Conservation (phyloP, 1,284 basidiomycete genomes). For the Tilletia caries region DNA sequence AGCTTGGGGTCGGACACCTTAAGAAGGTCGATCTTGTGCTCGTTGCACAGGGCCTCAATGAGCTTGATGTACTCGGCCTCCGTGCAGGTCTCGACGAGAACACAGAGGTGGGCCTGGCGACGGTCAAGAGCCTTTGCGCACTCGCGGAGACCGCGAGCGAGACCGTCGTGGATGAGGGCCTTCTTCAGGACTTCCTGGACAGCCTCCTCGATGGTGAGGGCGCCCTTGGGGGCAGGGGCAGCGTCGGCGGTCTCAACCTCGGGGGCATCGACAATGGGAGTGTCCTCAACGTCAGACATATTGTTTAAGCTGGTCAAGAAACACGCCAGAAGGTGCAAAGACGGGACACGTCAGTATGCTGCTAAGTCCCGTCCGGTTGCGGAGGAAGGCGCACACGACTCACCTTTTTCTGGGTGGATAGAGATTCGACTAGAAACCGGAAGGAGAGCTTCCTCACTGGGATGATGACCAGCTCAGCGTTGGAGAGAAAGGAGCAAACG, state of each 20-base stretch:
- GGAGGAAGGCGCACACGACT: background rate
- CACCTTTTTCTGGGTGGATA: background rate
- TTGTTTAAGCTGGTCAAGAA: constrained; percentile 14
- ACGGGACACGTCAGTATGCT: no score
- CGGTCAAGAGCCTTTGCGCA: constrained; percentile 97
- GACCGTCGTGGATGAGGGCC: constrained; percentile 93
- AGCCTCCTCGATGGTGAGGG: constrained; percentile 94
- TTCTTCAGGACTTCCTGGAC: constrained; percentile 94
- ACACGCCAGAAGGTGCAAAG: background rate
- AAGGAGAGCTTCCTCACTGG: constrained; percentile 14
- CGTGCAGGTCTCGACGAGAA: constrained; percentile 97
- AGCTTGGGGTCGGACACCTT: constrained; percentile 96
- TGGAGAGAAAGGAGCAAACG: constrained; percentile 6
- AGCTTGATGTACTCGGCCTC: constrained; percentile 99
- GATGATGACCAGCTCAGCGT: constrained; percentile 9
- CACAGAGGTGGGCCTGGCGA: constrained; percentile 96
- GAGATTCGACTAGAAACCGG: background rate
- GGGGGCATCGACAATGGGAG: constrained; percentile 64
- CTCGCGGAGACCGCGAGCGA: constrained; percentile 95
- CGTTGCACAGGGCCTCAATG: constrained; percentile 97
- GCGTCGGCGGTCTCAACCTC: constrained; percentile 61
- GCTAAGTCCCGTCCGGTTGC: no score
- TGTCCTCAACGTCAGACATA: constrained; percentile 55
- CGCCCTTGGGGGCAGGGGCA: constrained; percentile 80
- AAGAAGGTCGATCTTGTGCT: constrained; percentile 99